These are phyloP conservation scores for Pestalotiopsis sp. DNA, from an alignment of 2,329 filamentous ascomycete species.

Conservation along the genomic window DNA sequence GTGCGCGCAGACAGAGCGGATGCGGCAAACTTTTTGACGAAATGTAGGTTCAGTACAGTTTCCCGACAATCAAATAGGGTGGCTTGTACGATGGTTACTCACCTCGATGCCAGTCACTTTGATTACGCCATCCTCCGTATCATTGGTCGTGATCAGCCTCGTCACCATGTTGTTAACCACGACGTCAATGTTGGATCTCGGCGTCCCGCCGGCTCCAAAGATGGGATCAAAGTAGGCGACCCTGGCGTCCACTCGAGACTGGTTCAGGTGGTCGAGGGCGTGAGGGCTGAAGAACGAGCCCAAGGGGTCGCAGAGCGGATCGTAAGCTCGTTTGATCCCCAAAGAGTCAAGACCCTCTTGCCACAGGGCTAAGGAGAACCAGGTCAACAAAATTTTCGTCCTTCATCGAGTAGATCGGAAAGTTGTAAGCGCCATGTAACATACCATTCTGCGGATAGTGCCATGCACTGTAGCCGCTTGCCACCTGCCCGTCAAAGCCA, in stretches of 20 bases:
- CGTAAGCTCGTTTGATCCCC: not conserved
- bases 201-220: slow-evolving; percentile 4
- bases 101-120: not conserved
- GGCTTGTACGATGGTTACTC: not conserved
- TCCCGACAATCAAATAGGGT: not conserved
- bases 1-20: slow-evolving; percentile 15
- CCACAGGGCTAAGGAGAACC: not conserved
- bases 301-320: slow-evolving; percentile 3
- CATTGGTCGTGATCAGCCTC: not conserved
- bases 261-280: slow-evolving; percentile 6
- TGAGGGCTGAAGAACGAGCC: slow-evolving; percentile 7
- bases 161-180: slow-evolving; percentile 9
- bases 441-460: slow-evolving; percentile 12
- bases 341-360: slow-evolving; percentile 2
- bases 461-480: slow-evolving; percentile 9
- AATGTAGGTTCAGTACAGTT: not conserved
- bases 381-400: not conserved
- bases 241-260: slow-evolving; percentile 7
- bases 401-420: not conserved
- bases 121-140: not conserved
- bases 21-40: not conserved
- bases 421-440: not conserved
- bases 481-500: slow-evolving; percentile 6
- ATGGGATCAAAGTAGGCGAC: slow-evolving; percentile 11
- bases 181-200: slow-evolving; percentile 7